phyloP scores from a whole-genome alignment of 352 stramenopile species.

The Phytopythium chamaehyphon region DNA sequence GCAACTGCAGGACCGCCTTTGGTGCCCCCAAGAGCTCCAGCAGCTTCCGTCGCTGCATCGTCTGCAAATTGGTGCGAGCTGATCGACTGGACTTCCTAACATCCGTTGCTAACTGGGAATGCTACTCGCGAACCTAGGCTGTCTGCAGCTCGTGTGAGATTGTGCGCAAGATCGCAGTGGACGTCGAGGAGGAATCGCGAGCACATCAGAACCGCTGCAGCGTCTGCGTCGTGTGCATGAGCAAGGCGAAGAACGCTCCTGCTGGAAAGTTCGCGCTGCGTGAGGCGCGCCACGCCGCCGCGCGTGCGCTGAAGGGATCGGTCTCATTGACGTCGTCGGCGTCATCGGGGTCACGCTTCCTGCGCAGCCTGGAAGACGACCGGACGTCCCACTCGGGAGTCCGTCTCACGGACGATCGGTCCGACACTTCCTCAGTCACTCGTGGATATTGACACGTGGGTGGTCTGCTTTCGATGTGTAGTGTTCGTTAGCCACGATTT shows the following conservation, averaged over 20 bases:
- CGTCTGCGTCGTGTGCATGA: constrained; percentile 30
- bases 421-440: too few relatives aligned
- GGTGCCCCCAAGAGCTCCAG: constrained; percentile 13
- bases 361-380: neutral
- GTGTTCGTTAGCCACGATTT: too few relatives aligned
- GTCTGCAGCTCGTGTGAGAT: constrained; percentile 31
- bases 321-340: constrained; percentile 18
- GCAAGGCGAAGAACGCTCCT: constrained; percentile 17
- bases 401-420: constrained; percentile 1
- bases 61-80: constrained; percentile 12
- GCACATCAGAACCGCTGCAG: constrained; percentile 26
- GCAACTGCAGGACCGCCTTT: constrained; percentile 25
- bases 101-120: neutral
- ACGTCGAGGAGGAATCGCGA: constrained; percentile 14
- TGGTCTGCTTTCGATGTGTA: too few relatives aligned
- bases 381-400: constrained; percentile 1
- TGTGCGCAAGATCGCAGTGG: constrained; percentile 21
- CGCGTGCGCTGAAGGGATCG: constrained; percentile 15
- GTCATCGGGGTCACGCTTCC: constrained; percentile 7
- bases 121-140: constrained; percentile 2
- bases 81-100: neutral
- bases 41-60: constrained; percentile 23
- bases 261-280: constrained; percentile 18
- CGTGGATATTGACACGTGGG: too few relatives aligned
- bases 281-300: constrained; percentile 12